phyloP scores from a whole-genome alignment of 208 protist genomes.

The Angomonas ambiguus region DNA sequence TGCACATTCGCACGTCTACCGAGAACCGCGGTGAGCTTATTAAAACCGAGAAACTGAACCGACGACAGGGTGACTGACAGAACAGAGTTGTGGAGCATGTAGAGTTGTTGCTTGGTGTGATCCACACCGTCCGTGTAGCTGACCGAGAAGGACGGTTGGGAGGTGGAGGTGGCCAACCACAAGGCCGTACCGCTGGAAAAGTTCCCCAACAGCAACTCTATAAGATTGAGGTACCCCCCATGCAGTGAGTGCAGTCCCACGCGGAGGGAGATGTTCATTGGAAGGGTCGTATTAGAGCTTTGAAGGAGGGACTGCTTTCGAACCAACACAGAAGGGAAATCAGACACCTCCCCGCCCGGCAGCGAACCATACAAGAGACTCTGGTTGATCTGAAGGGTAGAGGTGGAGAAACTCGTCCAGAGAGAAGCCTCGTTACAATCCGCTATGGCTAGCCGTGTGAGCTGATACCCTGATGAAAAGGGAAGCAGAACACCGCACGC shows the following conservation, averaged over 20 bases:
- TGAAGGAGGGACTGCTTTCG: background rate
- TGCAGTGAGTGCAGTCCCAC: constrained; percentile 6
- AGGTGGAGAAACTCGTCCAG: constrained; percentile 24
- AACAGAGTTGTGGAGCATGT: constrained; percentile 6
- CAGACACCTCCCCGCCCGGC: background rate
- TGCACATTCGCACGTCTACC: background rate
- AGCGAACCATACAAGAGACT: background rate
- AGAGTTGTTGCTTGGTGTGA: background rate
- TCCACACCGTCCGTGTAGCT: constrained; percentile 13
- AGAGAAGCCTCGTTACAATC: constrained; percentile 20
- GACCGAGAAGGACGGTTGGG: constrained; percentile 13
- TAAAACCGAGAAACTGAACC: background rate
- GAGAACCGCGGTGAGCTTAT: background rate
- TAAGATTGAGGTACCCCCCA: constrained; percentile 2
- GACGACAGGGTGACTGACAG: background rate
- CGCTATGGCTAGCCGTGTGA: constrained; percentile 14
- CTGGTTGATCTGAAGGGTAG: background rate
- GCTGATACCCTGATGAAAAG: constrained; percentile 25
- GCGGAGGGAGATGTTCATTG: background rate
- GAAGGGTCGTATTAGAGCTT: background rate
- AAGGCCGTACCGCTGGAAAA: constrained; percentile 12
- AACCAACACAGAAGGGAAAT: background rate
- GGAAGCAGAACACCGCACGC: constrained; percentile 33
- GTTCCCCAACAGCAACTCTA: background rate
- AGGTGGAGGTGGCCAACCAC: constrained; percentile 12